Base-by-base conservation (phyloP, 2,329 filamentous ascomycete species). In the Pyrenochaeta sp. region DNA sequence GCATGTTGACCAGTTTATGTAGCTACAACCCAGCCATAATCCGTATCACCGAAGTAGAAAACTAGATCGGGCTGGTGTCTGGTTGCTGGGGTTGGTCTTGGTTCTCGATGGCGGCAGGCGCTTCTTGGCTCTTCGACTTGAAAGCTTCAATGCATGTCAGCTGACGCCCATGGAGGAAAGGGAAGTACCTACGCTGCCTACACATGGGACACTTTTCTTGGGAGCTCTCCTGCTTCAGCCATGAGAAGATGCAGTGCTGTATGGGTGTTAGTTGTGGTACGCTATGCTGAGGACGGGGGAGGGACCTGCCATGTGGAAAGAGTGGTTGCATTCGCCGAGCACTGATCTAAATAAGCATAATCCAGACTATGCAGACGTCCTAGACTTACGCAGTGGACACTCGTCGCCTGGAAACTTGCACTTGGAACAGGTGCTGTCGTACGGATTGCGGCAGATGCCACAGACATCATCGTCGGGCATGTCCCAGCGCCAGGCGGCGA, bases 401-500 rank as follows among this genome's bases (percentile, higher is more conserved):
- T 97, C 93, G 69, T 99, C 95, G 52, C 95, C 95, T 12, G 95
- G 95, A 73, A 92, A 98, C 83, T 96, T 97, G 87, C 95, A 99
- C 49, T 92, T 96, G 41, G 95, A 93, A 81, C 95, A 99, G 21
- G 95, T 98, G 54, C 93, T 94, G 75, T 99, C 95, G 74, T 98
- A 99, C 70, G 97, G 91, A 58, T 96, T 93, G 74, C 96, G 94
- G 78, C 95, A 99, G 79, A 99, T 99, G 68, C 95, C 95, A 69
- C 95, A 99, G 59, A 98, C 93, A 74, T 99, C 94, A 79, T 97
- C 94, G 68, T 97, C 92, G 20, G 94, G 92, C 70, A 98, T 91
- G 75, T 98, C 91, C 95, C 95, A 99, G 61, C 91, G 88, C 95
- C 95, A 99, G 49, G 92, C 94, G 15, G 95, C 95, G 58, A 99